Evolutionary conservation across 164 flowering plant genomes (phyloP).

Genomic region (Vitis cinerea): DNA sequence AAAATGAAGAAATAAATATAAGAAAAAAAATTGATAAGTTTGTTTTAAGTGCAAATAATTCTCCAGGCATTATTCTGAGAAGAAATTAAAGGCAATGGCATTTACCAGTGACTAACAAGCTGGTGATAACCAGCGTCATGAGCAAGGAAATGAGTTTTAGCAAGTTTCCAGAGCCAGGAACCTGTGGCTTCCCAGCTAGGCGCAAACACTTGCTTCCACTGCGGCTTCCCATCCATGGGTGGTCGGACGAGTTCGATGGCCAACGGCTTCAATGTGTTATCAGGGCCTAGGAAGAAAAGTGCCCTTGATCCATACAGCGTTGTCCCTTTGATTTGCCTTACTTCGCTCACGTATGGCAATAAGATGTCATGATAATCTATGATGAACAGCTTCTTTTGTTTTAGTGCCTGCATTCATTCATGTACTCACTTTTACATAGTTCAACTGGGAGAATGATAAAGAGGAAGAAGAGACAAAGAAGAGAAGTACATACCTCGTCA

Average conservation of each 20-base stretch:
- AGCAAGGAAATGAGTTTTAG: conserved; percentile 36
- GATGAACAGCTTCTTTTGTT: conserved; percentile 31
- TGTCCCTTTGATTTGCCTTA: conserved; percentile 24
- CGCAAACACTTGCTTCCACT: conserved; percentile 30
- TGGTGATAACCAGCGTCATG: conserved; percentile 41
- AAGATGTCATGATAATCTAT: conserved; percentile 41
- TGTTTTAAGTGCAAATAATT: no score
- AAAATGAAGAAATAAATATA: no score
- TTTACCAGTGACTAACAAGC: conserved; percentile 41
- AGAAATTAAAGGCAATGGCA: neutral
- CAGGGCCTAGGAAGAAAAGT: conserved; percentile 22
- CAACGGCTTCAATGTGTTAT: conserved; percentile 31
- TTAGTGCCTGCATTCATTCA: conserved; percentile 21
- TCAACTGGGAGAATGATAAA: no score
- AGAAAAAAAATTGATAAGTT: no score
- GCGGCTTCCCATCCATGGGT: conserved; percentile 26
- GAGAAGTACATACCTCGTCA: conserved; percentile 25
- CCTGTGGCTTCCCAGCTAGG: conserved; percentile 23
- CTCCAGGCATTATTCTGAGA: no score
- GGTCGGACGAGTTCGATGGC: conserved; percentile 52
- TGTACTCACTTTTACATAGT: neutral
- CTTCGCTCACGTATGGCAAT: conserved; percentile 36
- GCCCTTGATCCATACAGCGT: conserved; percentile 31
- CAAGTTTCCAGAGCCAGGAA: conserved; percentile 37
- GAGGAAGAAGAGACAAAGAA: no score